Base-by-base conservation (phyloP, 495 filamentous ascomycete species). In the Saxispiralis lemnorum region DNA sequence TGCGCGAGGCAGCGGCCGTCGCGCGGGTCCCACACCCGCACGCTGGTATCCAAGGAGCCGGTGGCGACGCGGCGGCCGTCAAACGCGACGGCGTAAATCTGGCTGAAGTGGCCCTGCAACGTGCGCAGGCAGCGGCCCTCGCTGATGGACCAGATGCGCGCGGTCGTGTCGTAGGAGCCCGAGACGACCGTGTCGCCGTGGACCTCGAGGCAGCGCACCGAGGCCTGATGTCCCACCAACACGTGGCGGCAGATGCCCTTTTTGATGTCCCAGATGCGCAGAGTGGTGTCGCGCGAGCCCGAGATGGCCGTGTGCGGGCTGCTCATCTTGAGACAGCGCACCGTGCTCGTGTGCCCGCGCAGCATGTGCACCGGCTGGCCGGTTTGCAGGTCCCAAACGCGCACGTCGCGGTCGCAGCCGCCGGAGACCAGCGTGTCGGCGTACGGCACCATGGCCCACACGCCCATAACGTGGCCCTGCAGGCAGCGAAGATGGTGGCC, bases 391-490 rank as follows among this genome's bases (percentile, higher is more conserved):
- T 97, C 85, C 89, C 89, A 97, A 2, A 96, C 92, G 45, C 89
- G 70, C 20, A 97, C 89, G 60, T 97, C 92, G 40, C 89, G 73
- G 61, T 97, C 89, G 59, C 89, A 97, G 28, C 89, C 89, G 51
- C 89, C 89, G 56, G 85, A 94, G 39, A 97, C 92, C 44, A 97
- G 67, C 43, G 81, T 82, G 59, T 97, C 87, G 46, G 81, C 92
- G 83, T 87, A 93, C 12, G 89, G 92, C 42, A 97, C 86, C 88
- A 97, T 96, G 15, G 89, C 89, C 89, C 89, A 97, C 32, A 97
- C 89, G 30, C 89, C 89, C 89, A 97, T 97, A 31, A 94, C 81
- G 61, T 97, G 89, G 20, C 89, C 89, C 55, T 85, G 77, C 12
- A 97, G 69, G 2, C 85, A 95, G 59, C 82, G 85, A 56, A 85